These are phyloP conservation scores for Ophiocordyceps camponoti-saundersi DNA, from an alignment of 2,329 filamentous ascomycete genomes.

Conservation along the genomic window DNA sequence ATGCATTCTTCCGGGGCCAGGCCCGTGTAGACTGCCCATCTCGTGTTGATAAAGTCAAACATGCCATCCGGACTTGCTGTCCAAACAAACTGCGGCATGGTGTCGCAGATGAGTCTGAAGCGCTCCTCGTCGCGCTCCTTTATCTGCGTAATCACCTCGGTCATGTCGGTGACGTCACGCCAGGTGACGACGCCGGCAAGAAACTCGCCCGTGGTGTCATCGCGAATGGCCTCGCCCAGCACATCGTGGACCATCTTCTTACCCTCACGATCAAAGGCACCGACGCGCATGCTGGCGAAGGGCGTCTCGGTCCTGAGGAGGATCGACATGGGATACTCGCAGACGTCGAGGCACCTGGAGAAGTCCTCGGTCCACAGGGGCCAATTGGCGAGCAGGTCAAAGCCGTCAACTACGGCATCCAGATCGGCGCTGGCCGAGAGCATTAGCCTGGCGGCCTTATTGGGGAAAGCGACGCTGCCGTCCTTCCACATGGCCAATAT, in stretches of 20 bases:
- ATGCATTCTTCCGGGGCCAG: slow-evolving; percentile 43
- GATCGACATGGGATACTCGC: slow-evolving; percentile 50
- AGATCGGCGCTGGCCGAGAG: slow-evolving; percentile 25
- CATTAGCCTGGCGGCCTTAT: slow-evolving; percentile 43
- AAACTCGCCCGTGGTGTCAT: slow-evolving; percentile 53
- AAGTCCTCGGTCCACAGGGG: slow-evolving; percentile 51
- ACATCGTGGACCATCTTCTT: slow-evolving; percentile 44
- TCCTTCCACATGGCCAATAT: slow-evolving; percentile 73
- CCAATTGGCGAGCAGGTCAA: slow-evolving; percentile 43
- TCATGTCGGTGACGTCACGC: slow-evolving; percentile 55
- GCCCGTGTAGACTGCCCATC: slow-evolving; percentile 72
- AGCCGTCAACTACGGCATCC: slow-evolving; percentile 24
- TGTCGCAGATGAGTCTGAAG: slow-evolving; percentile 62
- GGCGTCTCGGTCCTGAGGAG: slow-evolving; percentile 43
- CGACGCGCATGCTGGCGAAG: slow-evolving; percentile 42
- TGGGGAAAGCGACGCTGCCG: slow-evolving; percentile 55
- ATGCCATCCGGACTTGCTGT: slow-evolving; percentile 49
- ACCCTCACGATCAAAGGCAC: slow-evolving; percentile 38
- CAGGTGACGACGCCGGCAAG: slow-evolving; percentile 56
- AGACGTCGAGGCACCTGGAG: slow-evolving; percentile 31
- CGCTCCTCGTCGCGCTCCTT: slow-evolving; percentile 54
- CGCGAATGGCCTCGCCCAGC: slow-evolving; percentile 48
- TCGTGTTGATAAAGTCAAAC: slow-evolving; percentile 57
- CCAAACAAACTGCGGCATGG: slow-evolving; percentile 58
- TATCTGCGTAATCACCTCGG: slow-evolving; percentile 51